These are phyloP conservation scores for Phoenix roebelenii DNA, from an alignment of 176 grass and related monocot genomes.

Conservation along the genomic window DNA sequence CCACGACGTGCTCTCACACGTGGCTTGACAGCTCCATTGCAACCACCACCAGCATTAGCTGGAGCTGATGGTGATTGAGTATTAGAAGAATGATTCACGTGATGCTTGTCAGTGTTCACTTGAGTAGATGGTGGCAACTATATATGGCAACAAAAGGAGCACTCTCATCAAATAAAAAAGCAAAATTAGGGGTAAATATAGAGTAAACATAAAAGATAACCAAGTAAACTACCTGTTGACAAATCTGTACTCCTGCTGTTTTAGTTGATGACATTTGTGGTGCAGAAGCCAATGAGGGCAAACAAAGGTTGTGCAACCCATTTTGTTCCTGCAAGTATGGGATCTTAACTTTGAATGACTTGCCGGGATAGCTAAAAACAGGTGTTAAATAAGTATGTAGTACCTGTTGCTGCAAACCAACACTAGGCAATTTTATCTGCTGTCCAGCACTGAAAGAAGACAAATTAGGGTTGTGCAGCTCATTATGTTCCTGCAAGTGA, in stretches of 20 bases:
- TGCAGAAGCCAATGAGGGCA: slow-evolving; percentile 1
- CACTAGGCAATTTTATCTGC: slow-evolving; percentile 1
- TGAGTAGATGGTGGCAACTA: not conserved
- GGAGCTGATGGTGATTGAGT: slow-evolving; percentile 6
- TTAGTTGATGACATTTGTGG: not conserved
- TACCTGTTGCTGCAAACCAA: slow-evolving; percentile 2
- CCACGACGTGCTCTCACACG: slow-evolving; percentile 20
- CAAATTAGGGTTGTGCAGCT: not conserved
- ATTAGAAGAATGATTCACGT: not conserved
- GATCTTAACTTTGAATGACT: too few relatives aligned
- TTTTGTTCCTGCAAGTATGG: slow-evolving; percentile 10
- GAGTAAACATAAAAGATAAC: too few relatives aligned
- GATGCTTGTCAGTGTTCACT: not conserved
- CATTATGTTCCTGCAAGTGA: slow-evolving; percentile 4
- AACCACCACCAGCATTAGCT: slow-evolving; percentile 12
- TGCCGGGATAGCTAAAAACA: too few relatives aligned
- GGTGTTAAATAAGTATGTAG: not conserved
- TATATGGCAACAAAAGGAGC: not conserved
- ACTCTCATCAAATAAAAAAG: not conserved
- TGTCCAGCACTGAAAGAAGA: slow-evolving; percentile 8
- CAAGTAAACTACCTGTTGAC: slow-evolving; percentile 9
- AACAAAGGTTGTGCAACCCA: slow-evolving; percentile 5
- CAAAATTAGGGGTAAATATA: not conserved
- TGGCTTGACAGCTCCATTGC: slow-evolving; percentile 23
- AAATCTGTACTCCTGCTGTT: not conserved